Conservation (phyloP, 768 basidiomycete species). For the Heimioporus sp. region DNA sequence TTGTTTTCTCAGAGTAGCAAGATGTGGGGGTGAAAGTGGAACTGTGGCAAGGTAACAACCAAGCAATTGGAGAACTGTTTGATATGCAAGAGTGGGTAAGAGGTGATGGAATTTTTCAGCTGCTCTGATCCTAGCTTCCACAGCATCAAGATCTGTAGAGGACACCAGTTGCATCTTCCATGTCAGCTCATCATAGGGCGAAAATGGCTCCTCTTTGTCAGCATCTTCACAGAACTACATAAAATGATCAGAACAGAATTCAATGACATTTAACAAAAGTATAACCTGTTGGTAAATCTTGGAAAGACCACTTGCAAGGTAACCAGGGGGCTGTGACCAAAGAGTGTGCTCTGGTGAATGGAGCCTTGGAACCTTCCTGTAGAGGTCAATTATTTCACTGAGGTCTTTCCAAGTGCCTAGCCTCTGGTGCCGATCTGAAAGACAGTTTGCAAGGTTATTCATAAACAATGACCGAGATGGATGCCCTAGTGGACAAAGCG, state of each 20-base stretch:
- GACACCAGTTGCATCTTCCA: background rate
- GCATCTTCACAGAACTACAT: background rate
- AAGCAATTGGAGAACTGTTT: background rate
- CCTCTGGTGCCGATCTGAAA: background rate
- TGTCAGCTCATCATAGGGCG: background rate
- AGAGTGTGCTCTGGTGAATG: too few relatives aligned
- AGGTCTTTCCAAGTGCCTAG: too few relatives aligned
- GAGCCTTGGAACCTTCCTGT: too few relatives aligned
- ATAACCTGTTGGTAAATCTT: too few relatives aligned
- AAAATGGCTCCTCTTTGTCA: background rate
- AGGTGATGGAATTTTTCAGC: conserved; percentile 1
- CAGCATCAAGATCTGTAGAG: background rate
- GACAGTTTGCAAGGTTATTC: background rate
- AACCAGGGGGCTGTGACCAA: too few relatives aligned
- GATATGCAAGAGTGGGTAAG: background rate
- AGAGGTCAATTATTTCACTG: too few relatives aligned
- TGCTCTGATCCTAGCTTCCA: background rate
- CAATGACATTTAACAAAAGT: too few relatives aligned
- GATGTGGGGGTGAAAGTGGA: background rate
- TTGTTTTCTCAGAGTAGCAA: background rate
- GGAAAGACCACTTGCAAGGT: too few relatives aligned
- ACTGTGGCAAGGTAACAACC: background rate
- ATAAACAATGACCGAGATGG: background rate
- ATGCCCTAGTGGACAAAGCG: background rate
- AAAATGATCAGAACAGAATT: too few relatives aligned